phyloP scores from a whole-genome alignment of 164 flowering plant genomes.

The Chimonanthus praecox region DNA sequence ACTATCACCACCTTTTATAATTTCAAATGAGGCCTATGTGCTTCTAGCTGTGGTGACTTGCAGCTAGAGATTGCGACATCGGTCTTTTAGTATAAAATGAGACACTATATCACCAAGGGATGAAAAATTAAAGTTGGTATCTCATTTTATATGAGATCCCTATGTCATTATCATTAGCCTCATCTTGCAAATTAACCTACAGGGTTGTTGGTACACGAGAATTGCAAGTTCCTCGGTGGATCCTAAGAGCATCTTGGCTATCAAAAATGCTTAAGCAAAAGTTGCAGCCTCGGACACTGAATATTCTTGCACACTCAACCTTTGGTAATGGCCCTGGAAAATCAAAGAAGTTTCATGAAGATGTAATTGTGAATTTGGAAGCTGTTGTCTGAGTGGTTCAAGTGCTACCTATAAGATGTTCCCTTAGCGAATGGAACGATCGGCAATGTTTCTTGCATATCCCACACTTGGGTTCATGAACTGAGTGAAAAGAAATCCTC shows the following conservation, averaged over 20 bases:
- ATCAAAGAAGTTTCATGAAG: neutral
- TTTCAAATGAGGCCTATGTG: neutral
- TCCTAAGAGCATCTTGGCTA: constrained; percentile 48
- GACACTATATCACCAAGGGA: too few relatives aligned
- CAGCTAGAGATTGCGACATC: too few relatives aligned
- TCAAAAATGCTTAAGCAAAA: constrained; percentile 59
- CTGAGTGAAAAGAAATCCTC: constrained; percentile 77
- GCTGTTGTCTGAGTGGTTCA: neutral
- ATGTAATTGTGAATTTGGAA: neutral
- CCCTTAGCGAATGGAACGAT: constrained; percentile 81
- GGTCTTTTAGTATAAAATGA: too few relatives aligned
- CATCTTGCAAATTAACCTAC: constrained; percentile 15
- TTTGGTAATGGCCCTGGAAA: constrained; percentile 77
- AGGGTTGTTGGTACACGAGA: constrained; percentile 28
- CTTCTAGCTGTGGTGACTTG: neutral
- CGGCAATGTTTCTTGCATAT: constrained; percentile 79
- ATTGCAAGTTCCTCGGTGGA: constrained; percentile 58
- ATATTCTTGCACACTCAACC: constrained; percentile 68
- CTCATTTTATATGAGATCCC: too few relatives aligned
- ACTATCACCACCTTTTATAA: neutral
- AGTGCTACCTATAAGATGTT: constrained; percentile 35
- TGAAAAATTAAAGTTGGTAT: too few relatives aligned
- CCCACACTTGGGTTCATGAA: constrained; percentile 86
- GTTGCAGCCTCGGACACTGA: constrained; percentile 64
- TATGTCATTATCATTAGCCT: too few relatives aligned